A percentile compares a stretch with the other conserved stretches of the same genome.
Conservation (phyloP, 768 basidiomycete species). For the Nidularia sp. region DNA sequence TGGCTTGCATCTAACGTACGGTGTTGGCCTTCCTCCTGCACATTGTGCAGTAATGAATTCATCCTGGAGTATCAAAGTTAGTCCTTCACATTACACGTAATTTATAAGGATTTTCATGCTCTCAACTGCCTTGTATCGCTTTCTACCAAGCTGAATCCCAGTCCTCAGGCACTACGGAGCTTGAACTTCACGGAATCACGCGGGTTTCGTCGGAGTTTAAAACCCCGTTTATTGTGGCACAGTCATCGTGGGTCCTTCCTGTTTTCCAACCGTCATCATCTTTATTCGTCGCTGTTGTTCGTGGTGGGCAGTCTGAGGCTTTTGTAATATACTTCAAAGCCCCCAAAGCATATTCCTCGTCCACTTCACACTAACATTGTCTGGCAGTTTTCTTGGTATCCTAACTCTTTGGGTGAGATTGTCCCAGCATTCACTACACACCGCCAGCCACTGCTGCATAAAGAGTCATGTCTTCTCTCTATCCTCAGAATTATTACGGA, state of each 20-base stretch:
- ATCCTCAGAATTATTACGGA: constrained; percentile 59
- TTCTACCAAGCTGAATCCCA: too few relatives aligned
- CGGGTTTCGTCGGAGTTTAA: neutral
- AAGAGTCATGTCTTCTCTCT: constrained; percentile 47
- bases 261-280: constrained; percentile 33
- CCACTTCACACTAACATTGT: constrained; percentile 13
- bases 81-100: too few relatives aligned
- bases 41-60: too few relatives aligned
- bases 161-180: too few relatives aligned
- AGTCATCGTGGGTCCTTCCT: constrained; percentile 6
- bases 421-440: constrained; percentile 19
- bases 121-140: too few relatives aligned
- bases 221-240: neutral
- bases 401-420: constrained; percentile 1
- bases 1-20: too few relatives aligned
- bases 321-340: constrained; percentile 34
- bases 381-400: constrained; percentile 13
- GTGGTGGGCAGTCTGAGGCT: constrained; percentile 48
- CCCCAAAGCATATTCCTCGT: constrained; percentile 13
- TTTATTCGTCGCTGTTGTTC: constrained; percentile 27
- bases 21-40: too few relatives aligned
- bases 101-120: too few relatives aligned
- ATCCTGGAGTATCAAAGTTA: too few relatives aligned
- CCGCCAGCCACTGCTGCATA: neutral
- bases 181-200: too few relatives aligned